Evolutionary conservation across 2,329 filamentous ascomycete genomes (phyloP).

Genomic region (Ceratocystis huliohia): DNA sequence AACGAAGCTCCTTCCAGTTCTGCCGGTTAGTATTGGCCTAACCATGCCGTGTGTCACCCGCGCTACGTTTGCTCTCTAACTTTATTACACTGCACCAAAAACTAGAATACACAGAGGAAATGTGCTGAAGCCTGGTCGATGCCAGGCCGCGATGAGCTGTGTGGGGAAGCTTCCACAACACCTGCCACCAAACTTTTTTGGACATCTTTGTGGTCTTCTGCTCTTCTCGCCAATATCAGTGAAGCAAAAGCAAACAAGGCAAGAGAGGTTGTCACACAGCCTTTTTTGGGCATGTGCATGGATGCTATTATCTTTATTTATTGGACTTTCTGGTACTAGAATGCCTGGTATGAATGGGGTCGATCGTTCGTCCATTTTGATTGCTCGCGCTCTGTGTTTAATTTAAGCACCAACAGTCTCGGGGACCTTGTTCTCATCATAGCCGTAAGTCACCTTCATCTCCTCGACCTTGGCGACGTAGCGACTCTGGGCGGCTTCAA

Average conservation of each 20-base stretch:
- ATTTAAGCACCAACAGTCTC: slow-evolving; percentile 38
- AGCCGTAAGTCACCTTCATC: slow-evolving; percentile 58
- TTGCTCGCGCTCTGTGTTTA: not conserved
- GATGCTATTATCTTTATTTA: not conserved
- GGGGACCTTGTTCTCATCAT: slow-evolving; percentile 49
- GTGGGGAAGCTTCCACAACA: too few species aligned
- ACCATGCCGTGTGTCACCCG: too few species aligned
- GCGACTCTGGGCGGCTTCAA: slow-evolving; percentile 57
- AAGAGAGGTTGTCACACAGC: not conserved
- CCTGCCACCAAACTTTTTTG: too few species aligned
- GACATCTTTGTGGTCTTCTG: too few species aligned
- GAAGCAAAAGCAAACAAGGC: too few species aligned
- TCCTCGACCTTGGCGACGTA: slow-evolving; percentile 63
- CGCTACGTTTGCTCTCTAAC: too few species aligned
- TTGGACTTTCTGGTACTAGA: not conserved
- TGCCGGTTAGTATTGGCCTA: not conserved
- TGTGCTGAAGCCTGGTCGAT: too few species aligned
- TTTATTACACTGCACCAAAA: too few species aligned
- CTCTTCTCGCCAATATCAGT: too few species aligned
- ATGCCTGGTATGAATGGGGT: not conserved
- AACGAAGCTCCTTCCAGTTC: not conserved
- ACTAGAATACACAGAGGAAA: too few species aligned
- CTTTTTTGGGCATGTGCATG: not conserved
- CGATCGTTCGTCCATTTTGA: not conserved
- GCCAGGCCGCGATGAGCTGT: too few species aligned